A percentile compares a stretch with the other conserved stretches of the same genome.
phyloP scores from a whole-genome alignment of 2,329 filamentous ascomycete species.

The Alternaria brassicae region DNA sequence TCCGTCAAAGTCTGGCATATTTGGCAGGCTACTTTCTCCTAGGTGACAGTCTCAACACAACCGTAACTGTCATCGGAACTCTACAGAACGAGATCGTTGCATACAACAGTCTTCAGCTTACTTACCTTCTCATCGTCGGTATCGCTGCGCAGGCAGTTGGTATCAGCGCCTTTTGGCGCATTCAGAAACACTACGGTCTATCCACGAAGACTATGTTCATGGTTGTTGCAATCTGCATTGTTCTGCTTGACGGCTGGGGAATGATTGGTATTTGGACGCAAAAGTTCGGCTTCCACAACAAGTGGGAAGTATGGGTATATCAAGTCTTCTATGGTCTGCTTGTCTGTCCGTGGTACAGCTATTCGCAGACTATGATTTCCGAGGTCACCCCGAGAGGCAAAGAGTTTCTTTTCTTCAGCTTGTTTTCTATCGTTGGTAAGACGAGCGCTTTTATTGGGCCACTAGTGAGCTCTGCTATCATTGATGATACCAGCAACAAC shows the following conservation, averaged over 20 bases:
- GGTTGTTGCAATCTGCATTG: constrained; percentile 66
- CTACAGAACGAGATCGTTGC: constrained; percentile 70
- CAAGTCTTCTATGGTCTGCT: constrained; percentile 68
- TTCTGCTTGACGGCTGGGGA: constrained; percentile 66
- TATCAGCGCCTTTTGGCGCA: constrained; percentile 67
- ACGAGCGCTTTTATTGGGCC: constrained; percentile 73
- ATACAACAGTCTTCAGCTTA: constrained; percentile 70
- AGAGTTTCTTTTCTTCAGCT: constrained; percentile 73
- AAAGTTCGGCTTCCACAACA: constrained; percentile 61
- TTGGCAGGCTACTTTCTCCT: constrained; percentile 70
- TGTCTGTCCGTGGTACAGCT: constrained; percentile 74
- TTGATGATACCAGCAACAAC: constrained; percentile 66
- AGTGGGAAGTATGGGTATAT: constrained; percentile 61
- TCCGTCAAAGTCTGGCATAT: constrained; percentile 71
- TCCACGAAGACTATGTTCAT: constrained; percentile 75
- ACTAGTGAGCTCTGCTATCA: constrained; percentile 72
- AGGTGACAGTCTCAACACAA: constrained; percentile 74
- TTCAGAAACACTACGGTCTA: constrained; percentile 66
- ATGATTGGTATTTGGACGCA: constrained; percentile 66
- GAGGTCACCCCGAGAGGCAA: constrained; percentile 72
- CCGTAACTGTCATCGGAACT: constrained; percentile 71
- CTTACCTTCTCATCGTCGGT: constrained; percentile 71
- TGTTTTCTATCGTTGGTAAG: constrained; percentile 74
- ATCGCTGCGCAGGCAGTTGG: constrained; percentile 69
- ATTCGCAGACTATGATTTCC: constrained; percentile 74